Conservation (phyloP, 495 filamentous ascomycete genomes). For the Hyaloscypha finlandica region DNA sequence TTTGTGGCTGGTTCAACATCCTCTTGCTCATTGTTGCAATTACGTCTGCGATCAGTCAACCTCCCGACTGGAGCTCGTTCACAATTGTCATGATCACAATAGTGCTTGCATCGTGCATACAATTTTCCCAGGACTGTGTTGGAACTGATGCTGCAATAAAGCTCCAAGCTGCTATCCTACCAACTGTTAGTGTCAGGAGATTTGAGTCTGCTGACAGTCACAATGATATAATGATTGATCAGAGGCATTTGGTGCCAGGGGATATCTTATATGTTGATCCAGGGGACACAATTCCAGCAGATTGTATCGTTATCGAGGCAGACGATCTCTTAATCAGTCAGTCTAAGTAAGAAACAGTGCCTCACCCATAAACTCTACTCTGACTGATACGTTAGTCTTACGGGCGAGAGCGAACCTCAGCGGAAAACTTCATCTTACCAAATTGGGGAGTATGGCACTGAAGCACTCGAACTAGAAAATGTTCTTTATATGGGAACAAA, state of each 20-base stretch:
- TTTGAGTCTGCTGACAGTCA: not conserved
- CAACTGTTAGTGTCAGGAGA: slow-evolving; percentile 2
- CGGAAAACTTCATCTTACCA: slow-evolving; percentile 4
- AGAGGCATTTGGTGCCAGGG: slow-evolving; percentile 12
- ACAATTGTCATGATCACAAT: slow-evolving; percentile 2
- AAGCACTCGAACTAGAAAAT: slow-evolving; percentile 11
- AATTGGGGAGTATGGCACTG: not conserved
- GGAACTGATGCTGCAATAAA: slow-evolving; percentile 10
- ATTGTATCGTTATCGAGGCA: slow-evolving; percentile 6
- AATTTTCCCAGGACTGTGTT: slow-evolving; percentile 7
- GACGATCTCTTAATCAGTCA: slow-evolving; percentile 17
- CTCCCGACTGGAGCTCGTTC: slow-evolving; percentile 1
- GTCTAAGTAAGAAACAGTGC: not conserved
- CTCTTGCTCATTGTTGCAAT: slow-evolving; percentile 6
- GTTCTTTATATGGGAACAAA: slow-evolving; percentile 8
- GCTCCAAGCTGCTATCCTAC: slow-evolving; percentile 2
- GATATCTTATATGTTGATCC: slow-evolving; percentile 14
- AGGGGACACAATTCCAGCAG: slow-evolving; percentile 11
- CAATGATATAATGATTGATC: slow-evolving; percentile 1
- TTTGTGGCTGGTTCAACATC: slow-evolving; percentile 6
- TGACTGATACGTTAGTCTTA: not conserved
- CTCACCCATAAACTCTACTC: too few relatives aligned
- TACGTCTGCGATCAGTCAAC: not conserved
- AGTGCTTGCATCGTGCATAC: not conserved
- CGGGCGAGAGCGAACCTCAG: slow-evolving; percentile 15